Evolutionary conservation across 164 flowering plant genomes (phyloP).

Genomic region (Aristolochia fimbriata): DNA sequence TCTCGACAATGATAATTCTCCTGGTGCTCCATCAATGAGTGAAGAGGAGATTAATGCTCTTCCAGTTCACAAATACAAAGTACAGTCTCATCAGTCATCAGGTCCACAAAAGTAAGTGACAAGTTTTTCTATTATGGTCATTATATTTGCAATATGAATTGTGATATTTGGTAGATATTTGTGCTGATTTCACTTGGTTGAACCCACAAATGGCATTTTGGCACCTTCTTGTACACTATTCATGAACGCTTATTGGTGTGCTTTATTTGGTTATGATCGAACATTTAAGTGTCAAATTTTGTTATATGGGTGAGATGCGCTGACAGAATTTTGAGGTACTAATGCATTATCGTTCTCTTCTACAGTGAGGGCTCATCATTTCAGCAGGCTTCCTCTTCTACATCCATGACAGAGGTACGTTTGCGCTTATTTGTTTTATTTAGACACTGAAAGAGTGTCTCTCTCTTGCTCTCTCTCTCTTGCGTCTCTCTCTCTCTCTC

Average conservation of each 20-base stretch:
- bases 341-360: slow-evolving; percentile 1
- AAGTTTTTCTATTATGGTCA: background rate
- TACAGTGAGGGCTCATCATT: slow-evolving; percentile 31
- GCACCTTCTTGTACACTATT: too few relatives aligned
- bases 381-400: slow-evolving; percentile 11
- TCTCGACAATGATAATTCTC: slow-evolving; percentile 51
- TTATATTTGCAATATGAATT: background rate
- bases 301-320: background rate
- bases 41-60: slow-evolving; percentile 95
- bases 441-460: background rate
- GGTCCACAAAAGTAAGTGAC: slow-evolving; percentile 38
- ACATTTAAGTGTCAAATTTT: background rate
- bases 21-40: slow-evolving; percentile 61
- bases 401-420: slow-evolving; percentile 7
- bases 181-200: background rate
- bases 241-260: background rate
- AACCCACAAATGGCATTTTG: too few relatives aligned
- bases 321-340: background rate
- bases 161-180: background rate
- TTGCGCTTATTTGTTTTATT: background rate
- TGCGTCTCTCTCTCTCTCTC: too few relatives aligned
- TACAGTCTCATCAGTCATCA: slow-evolving; percentile 5
- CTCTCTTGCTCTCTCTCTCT: too few relatives aligned
- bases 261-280: too few relatives aligned
- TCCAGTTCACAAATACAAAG: slow-evolving; percentile 85